These are phyloP conservation scores for Comarum palustre DNA, from an alignment of 306 rosid genomes.

Conservation along the genomic window DNA sequence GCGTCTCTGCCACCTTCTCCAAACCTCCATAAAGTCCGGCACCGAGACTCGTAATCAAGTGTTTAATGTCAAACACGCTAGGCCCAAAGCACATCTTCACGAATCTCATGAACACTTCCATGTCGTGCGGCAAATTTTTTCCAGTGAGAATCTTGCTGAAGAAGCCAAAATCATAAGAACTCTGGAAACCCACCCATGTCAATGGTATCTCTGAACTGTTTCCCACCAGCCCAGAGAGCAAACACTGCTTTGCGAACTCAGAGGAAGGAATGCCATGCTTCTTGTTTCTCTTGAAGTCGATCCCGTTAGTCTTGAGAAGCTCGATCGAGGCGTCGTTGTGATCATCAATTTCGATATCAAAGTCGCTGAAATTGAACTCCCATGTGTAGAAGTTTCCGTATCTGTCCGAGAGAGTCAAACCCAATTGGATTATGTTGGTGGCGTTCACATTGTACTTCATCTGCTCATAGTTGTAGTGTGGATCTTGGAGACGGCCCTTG, in stretches of 20 bases:
- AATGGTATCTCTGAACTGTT: neutral
- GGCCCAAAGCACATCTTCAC: neutral
- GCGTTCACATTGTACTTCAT: conserved; percentile 13
- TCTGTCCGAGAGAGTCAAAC: neutral
- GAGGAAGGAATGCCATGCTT: neutral
- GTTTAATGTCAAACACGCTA: conserved; percentile 1
- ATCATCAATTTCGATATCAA: neutral
- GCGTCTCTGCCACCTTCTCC: neutral
- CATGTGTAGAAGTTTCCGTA: neutral
- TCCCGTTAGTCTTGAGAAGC: neutral
- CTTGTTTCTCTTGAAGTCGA: neutral
- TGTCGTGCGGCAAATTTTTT: neutral
- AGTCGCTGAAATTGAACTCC: conserved; percentile 23
- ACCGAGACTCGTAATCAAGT: neutral
- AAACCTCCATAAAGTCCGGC: neutral
- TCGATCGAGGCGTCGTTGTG: neutral
- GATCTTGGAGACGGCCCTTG: neutral
- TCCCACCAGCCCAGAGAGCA: neutral
- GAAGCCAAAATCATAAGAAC: conserved; percentile 13
- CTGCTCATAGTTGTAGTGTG: neutral
- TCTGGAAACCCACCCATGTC: conserved; percentile 14
- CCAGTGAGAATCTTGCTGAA: conserved; percentile 1
- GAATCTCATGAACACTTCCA: neutral
- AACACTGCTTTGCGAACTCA: neutral
- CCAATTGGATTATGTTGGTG: conserved; percentile 16